phyloP scores from a whole-genome alignment of 805 yeast genomes.

The Candida qinlingensis region DNA sequence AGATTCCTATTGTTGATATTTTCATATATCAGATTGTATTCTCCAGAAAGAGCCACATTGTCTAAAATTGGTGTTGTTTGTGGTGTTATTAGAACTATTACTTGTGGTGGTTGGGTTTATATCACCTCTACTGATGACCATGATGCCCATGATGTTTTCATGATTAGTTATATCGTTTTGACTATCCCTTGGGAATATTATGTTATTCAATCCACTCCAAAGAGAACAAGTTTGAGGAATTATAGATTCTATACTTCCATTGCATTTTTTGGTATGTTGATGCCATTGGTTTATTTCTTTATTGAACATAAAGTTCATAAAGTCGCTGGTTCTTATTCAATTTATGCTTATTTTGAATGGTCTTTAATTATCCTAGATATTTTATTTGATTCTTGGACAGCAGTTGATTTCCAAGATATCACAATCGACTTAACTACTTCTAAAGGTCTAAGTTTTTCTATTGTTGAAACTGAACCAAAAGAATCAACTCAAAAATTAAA shows the following conservation, averaged over 20 bases:
- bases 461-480: slow-evolving; percentile 10
- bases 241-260: slow-evolving; percentile 47
- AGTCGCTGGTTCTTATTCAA: slow-evolving; percentile 90
- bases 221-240: slow-evolving; percentile 41
- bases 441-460: slow-evolving; percentile 15
- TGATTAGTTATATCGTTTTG: slow-evolving; percentile 83
- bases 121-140: slow-evolving; percentile 96
- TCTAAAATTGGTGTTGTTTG: slow-evolving; percentile 41
- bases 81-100: slow-evolving; percentile 85
- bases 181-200: slow-evolving; percentile 88
- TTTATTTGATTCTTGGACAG: slow-evolving; percentile 77
- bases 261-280: slow-evolving; percentile 63
- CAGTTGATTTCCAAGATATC: slow-evolving; percentile 62
- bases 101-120: slow-evolving; percentile 99
- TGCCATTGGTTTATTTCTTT: slow-evolving; percentile 84
- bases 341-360: slow-evolving; percentile 96
- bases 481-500: slow-evolving; percentile 4
- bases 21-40: slow-evolving; percentile 43
- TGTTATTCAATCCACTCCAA: slow-evolving; percentile 51
- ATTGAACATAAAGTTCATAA: slow-evolving; percentile 89
- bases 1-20: slow-evolving; percentile 62
- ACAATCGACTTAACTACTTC: slow-evolving; percentile 34
- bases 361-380: slow-evolving; percentile 76
- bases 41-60: slow-evolving; percentile 25
- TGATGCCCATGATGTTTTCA: slow-evolving; percentile 91